Conservation (phyloP, 306 rosid species). For the Parietaria judaica region DNA sequence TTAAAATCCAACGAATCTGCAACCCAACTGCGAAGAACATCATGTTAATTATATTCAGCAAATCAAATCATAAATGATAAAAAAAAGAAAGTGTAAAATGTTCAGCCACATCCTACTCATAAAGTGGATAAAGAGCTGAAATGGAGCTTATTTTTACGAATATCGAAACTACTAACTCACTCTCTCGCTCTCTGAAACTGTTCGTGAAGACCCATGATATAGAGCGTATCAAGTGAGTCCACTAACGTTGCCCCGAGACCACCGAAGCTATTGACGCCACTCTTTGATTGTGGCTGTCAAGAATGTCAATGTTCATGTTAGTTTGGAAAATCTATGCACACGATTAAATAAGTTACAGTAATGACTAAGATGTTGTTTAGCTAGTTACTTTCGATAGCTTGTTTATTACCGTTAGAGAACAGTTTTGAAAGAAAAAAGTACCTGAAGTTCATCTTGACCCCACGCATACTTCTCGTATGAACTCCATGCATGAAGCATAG, state of each 20-base stretch:
- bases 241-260: constrained; percentile 98
- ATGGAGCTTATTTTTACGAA: too few species aligned
- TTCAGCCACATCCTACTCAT: neutral
- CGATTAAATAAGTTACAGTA: neutral
- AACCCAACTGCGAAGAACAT: constrained; percentile 70
- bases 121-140: neutral
- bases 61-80: neutral
- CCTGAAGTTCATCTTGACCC: constrained; percentile 99
- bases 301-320: constrained; percentile 22
- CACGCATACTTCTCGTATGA: constrained; percentile 93
- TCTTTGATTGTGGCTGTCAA: constrained; percentile 85
- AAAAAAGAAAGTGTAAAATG: neutral
- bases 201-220: constrained; percentile 90
- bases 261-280: constrained; percentile 93
- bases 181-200: constrained; percentile 86
- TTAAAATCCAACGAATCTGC: constrained; percentile 77
- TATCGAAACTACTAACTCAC: constrained; percentile 45
- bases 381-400: too few species aligned
- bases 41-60: neutral
- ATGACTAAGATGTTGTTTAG: too few species aligned
- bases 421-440: constrained; percentile 8
- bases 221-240: constrained; percentile 89
- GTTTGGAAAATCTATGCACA: neutral
- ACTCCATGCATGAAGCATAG: constrained; percentile 95
- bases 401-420: too few species aligned